Evolutionary conservation across 1,139 yeast genomes (phyloP).

Genomic region (Magnusiomyces starmeri): DNA sequence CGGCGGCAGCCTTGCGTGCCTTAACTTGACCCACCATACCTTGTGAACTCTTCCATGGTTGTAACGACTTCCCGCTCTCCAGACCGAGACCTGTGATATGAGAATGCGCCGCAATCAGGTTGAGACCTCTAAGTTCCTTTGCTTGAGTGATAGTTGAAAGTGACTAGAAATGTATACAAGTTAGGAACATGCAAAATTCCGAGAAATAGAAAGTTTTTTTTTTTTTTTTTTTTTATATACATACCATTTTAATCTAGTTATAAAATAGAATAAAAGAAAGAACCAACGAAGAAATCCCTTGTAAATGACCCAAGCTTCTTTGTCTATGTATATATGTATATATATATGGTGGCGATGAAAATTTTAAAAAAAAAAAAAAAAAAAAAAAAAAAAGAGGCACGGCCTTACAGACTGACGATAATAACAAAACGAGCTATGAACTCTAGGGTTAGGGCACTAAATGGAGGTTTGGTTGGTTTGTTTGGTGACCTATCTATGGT

Average conservation of each 20-base stretch:
- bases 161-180: conserved; percentile 19
- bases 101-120: conserved; percentile 84
- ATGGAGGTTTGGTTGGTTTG: too few species aligned
- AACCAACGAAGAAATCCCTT: too few species aligned
- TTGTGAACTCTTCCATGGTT: conserved; percentile 70
- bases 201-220: too few species aligned
- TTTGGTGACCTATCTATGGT: too few species aligned
- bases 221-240: too few species aligned
- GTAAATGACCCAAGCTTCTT: too few species aligned
- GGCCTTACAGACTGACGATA: too few species aligned
- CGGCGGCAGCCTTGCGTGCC: conserved; percentile 95
- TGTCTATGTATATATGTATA: neutral
- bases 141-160: conserved; percentile 34
- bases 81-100: conserved; percentile 94
- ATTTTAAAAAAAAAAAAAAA: neutral
- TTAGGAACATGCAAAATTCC: too few species aligned
- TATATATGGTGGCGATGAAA: neutral
- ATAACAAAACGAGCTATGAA: too few species aligned
- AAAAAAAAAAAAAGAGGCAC: neutral
- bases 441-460: too few species aligned
- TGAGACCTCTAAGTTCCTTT: conserved; percentile 37
- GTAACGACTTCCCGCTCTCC: conserved; percentile 62
- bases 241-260: too few species aligned
- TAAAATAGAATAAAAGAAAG: too few species aligned
- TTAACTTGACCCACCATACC: conserved; percentile 98